phyloP scores from a whole-genome alignment of 805 yeast genomes.

The Candida succiphila region DNA sequence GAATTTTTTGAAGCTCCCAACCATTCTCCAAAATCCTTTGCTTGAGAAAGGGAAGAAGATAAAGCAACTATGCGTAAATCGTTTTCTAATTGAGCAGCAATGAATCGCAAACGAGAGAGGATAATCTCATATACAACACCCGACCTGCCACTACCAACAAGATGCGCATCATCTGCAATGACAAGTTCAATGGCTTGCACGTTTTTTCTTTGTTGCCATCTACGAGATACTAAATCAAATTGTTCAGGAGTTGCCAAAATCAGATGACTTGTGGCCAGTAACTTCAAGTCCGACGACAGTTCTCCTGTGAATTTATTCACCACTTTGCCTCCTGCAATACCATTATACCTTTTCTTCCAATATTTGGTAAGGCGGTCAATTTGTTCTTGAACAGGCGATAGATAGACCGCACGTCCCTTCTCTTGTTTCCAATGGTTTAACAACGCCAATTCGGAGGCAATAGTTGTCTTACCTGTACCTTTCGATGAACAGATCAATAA shows the following conservation, averaged over 20 bases:
- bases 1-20: slow-evolving; percentile 55
- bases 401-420: slow-evolving; percentile 61
- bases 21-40: slow-evolving; percentile 80
- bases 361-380: slow-evolving; percentile 33
- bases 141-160: slow-evolving; percentile 41
- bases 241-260: slow-evolving; percentile 72
- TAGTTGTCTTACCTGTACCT: slow-evolving; percentile 64
- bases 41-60: slow-evolving; percentile 61
- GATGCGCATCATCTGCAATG: slow-evolving; percentile 67
- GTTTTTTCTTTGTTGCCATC: slow-evolving; percentile 75
- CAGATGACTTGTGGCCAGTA: slow-evolving; percentile 53
- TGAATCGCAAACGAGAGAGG: slow-evolving; percentile 62
- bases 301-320: slow-evolving; percentile 55
- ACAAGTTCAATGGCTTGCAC: slow-evolving; percentile 59
- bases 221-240: slow-evolving; percentile 61
- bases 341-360: slow-evolving; percentile 46
- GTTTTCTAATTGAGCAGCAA: slow-evolving; percentile 54
- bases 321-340: slow-evolving; percentile 45
- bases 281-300: slow-evolving; percentile 37
- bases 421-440: slow-evolving; percentile 63
- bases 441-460: slow-evolving; percentile 69
- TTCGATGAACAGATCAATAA: slow-evolving; percentile 63
- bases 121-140: slow-evolving; percentile 65
- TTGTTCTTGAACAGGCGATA: slow-evolving; percentile 52
- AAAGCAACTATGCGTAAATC: slow-evolving; percentile 58